phyloP scores from a whole-genome alignment of 768 basidiomycete genomes.

The Gymnopilus junonius region DNA sequence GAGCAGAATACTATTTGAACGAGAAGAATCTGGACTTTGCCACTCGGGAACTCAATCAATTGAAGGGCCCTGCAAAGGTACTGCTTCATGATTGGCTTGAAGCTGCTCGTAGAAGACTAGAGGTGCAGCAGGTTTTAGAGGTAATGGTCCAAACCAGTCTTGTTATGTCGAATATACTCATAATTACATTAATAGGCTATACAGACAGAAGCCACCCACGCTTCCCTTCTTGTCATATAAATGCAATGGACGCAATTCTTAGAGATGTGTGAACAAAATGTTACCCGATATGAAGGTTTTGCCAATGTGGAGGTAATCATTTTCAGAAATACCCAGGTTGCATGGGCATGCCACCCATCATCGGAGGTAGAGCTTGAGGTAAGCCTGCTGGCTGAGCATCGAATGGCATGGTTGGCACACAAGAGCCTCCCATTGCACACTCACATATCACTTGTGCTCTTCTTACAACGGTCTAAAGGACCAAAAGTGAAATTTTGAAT shows the following conservation, averaged over 20 bases:
- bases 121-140: constrained; percentile 92
- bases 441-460: constrained; percentile 88
- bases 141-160: constrained; percentile 40
- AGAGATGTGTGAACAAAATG: constrained; percentile 9
- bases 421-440: constrained; percentile 63
- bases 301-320: not conserved
- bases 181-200: constrained; percentile 58
- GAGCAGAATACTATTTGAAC: constrained; percentile 87
- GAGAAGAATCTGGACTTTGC: constrained; percentile 94
- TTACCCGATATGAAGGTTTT: constrained; percentile 1
- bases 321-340: constrained; percentile 27
- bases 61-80: constrained; percentile 79
- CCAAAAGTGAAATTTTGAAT: constrained; percentile 1
- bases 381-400: constrained; percentile 16
- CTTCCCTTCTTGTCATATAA: constrained; percentile 78
- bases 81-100: constrained; percentile 88
- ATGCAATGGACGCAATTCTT: constrained; percentile 23
- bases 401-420: constrained; percentile 22
- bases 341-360: constrained; percentile 16
- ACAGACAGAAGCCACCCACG: constrained; percentile 82
- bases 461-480: constrained; percentile 65
- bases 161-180: constrained; percentile 14
- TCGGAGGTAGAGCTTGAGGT: constrained; percentile 9
- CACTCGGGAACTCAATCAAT: constrained; percentile 88
- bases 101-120: constrained; percentile 84